Evolutionary conservation across 306 rosid genomes (phyloP).

Genomic region (Inga leiocalycina): DNA sequence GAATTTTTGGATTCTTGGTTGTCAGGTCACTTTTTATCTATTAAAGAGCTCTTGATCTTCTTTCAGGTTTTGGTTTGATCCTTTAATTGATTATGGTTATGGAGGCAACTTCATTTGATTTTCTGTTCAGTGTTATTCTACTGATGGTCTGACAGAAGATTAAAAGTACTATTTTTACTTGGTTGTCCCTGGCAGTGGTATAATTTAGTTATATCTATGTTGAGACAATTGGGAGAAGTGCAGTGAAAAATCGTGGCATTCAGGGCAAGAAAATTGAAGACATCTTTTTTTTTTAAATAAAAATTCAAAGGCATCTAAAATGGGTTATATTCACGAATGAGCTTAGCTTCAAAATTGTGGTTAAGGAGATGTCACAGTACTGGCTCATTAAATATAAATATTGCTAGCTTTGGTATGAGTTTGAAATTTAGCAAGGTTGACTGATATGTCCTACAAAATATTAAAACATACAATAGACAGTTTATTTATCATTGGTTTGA

Average conservation of each 20-base stretch:
- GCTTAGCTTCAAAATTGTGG: neutral
- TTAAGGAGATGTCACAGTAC: neutral
- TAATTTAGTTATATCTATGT: constrained; percentile 11
- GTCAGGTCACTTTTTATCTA: constrained; percentile 11
- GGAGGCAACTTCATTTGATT: neutral
- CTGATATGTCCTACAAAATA: neutral
- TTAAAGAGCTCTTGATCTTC: constrained; percentile 24
- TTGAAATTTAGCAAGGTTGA: neutral
- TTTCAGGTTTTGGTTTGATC: constrained; percentile 1
- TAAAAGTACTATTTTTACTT: neutral
- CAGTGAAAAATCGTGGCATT: neutral
- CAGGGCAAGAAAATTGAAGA: neutral
- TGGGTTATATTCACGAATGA: neutral
- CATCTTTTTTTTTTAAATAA: no score
- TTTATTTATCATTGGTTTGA: neutral
- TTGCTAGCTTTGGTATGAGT: neutral
- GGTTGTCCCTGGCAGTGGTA: neutral
- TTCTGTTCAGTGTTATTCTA: neutral
- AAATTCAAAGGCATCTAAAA: constrained; percentile 14
- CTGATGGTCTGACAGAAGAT: neutral
- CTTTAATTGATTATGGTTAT: neutral
- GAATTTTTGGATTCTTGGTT: constrained; percentile 23
- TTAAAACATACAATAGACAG: neutral
- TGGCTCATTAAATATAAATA: neutral
- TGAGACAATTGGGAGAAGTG: neutral